phyloP scores from a whole-genome alignment of 2,329 filamentous ascomycete species.

The Fusarium sp. region DNA sequence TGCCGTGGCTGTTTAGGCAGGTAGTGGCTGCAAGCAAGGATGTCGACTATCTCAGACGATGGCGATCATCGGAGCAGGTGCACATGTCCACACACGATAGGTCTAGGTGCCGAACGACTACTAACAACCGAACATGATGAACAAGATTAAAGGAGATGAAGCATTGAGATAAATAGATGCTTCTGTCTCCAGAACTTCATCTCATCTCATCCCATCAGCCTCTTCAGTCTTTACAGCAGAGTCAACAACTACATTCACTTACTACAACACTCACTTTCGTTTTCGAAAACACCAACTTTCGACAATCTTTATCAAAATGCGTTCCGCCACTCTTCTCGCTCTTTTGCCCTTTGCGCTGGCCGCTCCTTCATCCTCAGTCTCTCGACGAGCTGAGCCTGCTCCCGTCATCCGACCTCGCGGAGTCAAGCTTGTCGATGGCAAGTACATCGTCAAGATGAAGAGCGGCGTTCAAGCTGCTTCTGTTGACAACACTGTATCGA shows the following conservation, averaged over 20 bases:
- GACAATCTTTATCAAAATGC: slow-evolving; percentile 46
- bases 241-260: slow-evolving; percentile 17
- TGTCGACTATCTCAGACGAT: slow-evolving; percentile 21
- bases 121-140: slow-evolving; percentile 6
- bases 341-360: slow-evolving; percentile 49
- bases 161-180: slow-evolving; percentile 33
- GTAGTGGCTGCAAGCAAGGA: slow-evolving; percentile 23
- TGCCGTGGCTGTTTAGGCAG: slow-evolving; percentile 32
- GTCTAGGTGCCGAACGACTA: slow-evolving; percentile 19
- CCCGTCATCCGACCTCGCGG: slow-evolving; percentile 50
- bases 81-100: slow-evolving; percentile 31
- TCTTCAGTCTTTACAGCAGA: slow-evolving; percentile 25
- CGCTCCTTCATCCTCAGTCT: slow-evolving; percentile 36
- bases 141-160: slow-evolving; percentile 9
- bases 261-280: slow-evolving; percentile 11
- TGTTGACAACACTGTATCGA: slow-evolving; percentile 41
- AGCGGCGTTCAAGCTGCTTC: slow-evolving; percentile 32
- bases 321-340: slow-evolving; percentile 48
- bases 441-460: slow-evolving; percentile 54
- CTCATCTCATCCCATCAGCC: slow-evolving; percentile 29
- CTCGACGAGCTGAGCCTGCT: slow-evolving; percentile 49
- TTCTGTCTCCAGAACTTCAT: neutral
- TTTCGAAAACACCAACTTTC: slow-evolving; percentile 9
- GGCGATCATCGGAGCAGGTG: slow-evolving; percentile 21
- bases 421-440: slow-evolving; percentile 49